Evolutionary conservation across 192 early-diverging fungal genomes (phyloP).

Genomic region (Gaertneriomyces semiglobifer): DNA sequence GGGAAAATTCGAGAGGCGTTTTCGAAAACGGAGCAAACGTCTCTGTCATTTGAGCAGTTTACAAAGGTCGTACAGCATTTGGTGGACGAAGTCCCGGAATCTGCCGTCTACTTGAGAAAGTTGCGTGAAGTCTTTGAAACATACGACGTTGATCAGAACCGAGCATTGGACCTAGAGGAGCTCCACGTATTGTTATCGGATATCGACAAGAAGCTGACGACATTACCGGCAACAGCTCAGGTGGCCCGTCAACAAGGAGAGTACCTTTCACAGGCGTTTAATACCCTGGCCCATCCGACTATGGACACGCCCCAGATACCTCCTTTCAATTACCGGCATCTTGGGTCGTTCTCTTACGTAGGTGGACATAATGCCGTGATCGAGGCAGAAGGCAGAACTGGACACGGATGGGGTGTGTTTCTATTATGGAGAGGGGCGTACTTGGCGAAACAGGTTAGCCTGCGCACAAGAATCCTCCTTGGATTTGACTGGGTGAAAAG

Average conservation of each 20-base stretch:
- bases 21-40: too few relatives aligned
- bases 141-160: constrained; percentile 32
- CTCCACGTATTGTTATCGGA: constrained; percentile 28
- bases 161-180: constrained; percentile 22
- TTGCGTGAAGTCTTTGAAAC: constrained; percentile 33
- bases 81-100: constrained; percentile 45
- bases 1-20: constrained; percentile 28
- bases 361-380: constrained; percentile 38
- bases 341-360: constrained; percentile 43
- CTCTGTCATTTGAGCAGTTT: constrained; percentile 55
- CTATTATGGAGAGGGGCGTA: constrained; percentile 44
- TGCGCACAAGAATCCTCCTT: constrained; percentile 37
- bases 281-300: constrained; percentile 11
- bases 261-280: constrained; percentile 36
- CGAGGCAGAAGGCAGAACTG: constrained; percentile 24
- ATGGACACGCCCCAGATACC: not conserved
- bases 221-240: constrained; percentile 43
- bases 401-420: constrained; percentile 23
- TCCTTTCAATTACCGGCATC: constrained; percentile 38
- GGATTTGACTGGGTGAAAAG: constrained; percentile 44
- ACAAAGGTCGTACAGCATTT: constrained; percentile 29
- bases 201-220: constrained; percentile 36
- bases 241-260: constrained; percentile 41
- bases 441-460: constrained; percentile 39
- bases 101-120: constrained; percentile 51